These are phyloP conservation scores for Favolaschia claudopus DNA, from an alignment of 768 basidiomycete species.

Conservation along the genomic window DNA sequence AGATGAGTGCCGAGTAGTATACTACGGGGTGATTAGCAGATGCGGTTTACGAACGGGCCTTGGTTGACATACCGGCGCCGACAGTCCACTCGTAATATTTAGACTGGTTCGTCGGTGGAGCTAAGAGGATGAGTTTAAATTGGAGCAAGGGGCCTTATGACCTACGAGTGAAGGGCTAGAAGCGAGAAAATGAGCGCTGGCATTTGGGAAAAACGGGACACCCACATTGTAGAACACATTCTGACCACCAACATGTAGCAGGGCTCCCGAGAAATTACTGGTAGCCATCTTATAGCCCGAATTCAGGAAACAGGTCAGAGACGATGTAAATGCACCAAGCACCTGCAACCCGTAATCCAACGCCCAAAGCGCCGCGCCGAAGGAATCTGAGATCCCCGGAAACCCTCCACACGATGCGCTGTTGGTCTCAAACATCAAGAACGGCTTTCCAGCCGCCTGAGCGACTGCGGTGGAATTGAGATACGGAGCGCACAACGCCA, in stretches of 20 bases:
- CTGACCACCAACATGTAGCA: constrained; percentile 72
- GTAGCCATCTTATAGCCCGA: constrained; percentile 55
- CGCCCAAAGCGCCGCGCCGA: constrained; percentile 71
- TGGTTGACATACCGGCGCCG: constrained; percentile 39
- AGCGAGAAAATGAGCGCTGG: not conserved
- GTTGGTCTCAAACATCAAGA: constrained; percentile 79
- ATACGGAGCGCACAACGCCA: constrained; percentile 60
- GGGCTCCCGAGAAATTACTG: constrained; percentile 60
- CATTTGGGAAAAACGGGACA: not conserved
- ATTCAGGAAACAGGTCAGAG: not conserved
- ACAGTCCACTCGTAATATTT: constrained; percentile 73
- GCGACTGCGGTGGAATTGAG: constrained; percentile 55
- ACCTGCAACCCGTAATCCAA: constrained; percentile 63
- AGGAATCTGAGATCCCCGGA: constrained; percentile 66
- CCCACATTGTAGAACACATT: constrained; percentile 73
- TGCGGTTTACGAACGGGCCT: too few species aligned
- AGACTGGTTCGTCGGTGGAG: constrained; percentile 62
- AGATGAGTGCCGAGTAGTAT: constrained; percentile 72
- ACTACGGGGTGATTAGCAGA: not conserved
- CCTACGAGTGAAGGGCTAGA: constrained; percentile 59
- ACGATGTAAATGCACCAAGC: not conserved
- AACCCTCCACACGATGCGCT: constrained; percentile 76
- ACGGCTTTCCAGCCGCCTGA: constrained; percentile 49
- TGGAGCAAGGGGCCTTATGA: constrained; percentile 16
- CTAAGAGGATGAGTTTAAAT: constrained; percentile 31